Evolutionary conservation across 2,329 filamentous ascomycete species (phyloP), one percentile per base, ranked within the genome.

Genomic region (Talaromyces islandicus): DNA sequence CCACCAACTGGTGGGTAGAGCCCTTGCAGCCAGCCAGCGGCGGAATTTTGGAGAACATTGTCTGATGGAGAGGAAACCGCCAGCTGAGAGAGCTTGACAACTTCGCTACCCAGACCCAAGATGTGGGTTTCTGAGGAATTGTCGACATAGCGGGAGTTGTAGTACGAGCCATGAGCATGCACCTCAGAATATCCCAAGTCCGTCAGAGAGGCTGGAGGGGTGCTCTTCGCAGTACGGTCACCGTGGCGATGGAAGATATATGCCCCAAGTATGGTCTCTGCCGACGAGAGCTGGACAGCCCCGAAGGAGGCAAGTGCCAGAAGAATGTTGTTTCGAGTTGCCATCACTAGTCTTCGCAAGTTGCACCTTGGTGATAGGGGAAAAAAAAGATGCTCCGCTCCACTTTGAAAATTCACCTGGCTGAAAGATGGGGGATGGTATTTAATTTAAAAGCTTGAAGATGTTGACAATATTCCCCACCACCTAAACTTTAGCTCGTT

Each of bases 161-260:
- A 96, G 81, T 88, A 93, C 60, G 79, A 73, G 63, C 91, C 92
- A 0, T 88, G 87, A 53, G 81, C 79, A 75, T 85, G 88, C 66
- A 92, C 86, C 77, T 97, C 81, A 54, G 83, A 77, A 70, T 92
- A 91, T 32, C 92, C 92, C 56, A 96, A 82, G 62, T 88, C 82
- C 12, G 92, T 96, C 71, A 97, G 77, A 65, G 83, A 82, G 29
- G 90, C 85, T 12, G 89, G 88, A 52, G 86, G 80, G 64, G 85
- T 85, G 19, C 85, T 80, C 78, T 96, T 96, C 64, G 90, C 78
- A 0, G 91, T 93, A 59, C 92, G 86, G 75, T 97, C 92, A 60
- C 92, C 92, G 77, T 97, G 92, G 52, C 92, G 89, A 67, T 91
- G 86, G 80, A 95, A 96, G 75, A 96, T 86, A 75, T 92, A 94